A percentile compares a stretch with the other conserved stretches of the same genome.
These are phyloP conservation scores for Candida sphagnicola DNA, from an alignment of 805 yeast genomes.

Conservation along the genomic window DNA sequence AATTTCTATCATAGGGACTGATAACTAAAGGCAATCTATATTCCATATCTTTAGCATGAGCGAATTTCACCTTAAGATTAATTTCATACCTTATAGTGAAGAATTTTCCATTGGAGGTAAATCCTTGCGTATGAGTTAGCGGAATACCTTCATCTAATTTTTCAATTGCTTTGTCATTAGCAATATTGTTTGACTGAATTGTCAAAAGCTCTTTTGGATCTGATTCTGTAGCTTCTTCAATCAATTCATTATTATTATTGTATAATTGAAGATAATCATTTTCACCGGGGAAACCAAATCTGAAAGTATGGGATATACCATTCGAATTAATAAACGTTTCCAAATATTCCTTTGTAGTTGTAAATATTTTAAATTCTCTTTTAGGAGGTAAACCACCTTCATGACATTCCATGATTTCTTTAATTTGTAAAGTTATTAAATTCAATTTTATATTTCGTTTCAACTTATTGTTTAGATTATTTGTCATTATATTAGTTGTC, in stretches of 20 bases:
- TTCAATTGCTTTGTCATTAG: constrained; percentile 5
- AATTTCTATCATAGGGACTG: constrained; percentile 47
- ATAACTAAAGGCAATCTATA: constrained; percentile 50
- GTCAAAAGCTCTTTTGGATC: constrained; percentile 5
- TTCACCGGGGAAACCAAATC: constrained; percentile 28
- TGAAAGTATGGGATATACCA: constrained; percentile 22
- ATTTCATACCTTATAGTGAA: constrained; percentile 52
- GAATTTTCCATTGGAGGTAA: constrained; percentile 48
- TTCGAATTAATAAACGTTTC: constrained; percentile 20
- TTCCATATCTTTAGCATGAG: constrained; percentile 47
- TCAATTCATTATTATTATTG: neutral
- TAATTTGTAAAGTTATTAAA: constrained; percentile 43
- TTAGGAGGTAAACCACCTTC: constrained; percentile 49
- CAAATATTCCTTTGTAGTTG: constrained; percentile 24
- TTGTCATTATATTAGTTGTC: constrained; percentile 38
- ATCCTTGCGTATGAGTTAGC: constrained; percentile 44
- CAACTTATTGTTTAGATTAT: constrained; percentile 25
- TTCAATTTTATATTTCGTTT: constrained; percentile 37
- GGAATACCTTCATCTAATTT: constrained; percentile 37
- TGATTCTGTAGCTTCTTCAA: neutral
- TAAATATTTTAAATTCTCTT: constrained; percentile 39
- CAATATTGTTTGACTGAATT: constrained; percentile 9
- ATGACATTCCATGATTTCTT: constrained; percentile 51
- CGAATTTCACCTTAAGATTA: constrained; percentile 44
- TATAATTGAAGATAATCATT: constrained; percentile 31